A percentile compares a stretch with the other conserved stretches of the same genome.
These are phyloP conservation scores for Solanum phureja DNA, from an alignment of 257 asterid species.

Conservation along the genomic window DNA sequence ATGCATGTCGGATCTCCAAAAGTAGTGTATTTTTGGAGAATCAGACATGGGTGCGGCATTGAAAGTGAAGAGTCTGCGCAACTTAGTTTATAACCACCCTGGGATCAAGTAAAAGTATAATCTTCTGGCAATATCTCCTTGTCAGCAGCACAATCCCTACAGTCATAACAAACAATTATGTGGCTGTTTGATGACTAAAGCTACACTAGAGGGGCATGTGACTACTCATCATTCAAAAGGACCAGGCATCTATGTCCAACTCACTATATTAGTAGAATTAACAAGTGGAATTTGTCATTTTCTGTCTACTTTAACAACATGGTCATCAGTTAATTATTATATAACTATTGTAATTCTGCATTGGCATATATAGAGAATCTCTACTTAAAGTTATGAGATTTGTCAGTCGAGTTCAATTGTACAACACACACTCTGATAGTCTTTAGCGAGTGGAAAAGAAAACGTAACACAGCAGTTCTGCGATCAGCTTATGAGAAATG, in stretches of 20 bases:
- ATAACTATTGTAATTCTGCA: not conserved
- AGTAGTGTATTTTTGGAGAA: not conserved
- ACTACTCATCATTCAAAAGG: not conserved
- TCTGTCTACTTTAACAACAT: not conserved
- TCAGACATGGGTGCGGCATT: not conserved
- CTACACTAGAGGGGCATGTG: conserved; percentile 3
- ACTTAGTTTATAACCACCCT: not conserved
- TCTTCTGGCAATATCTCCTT: not conserved
- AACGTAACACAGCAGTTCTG: not conserved
- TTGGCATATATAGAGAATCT: not conserved
- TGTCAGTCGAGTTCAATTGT: not conserved
- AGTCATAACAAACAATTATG: not conserved
- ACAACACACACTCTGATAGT: not conserved
- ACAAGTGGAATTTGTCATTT: not conserved
- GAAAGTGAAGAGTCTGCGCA: not conserved
- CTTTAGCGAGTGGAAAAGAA: not conserved
- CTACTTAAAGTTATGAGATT: not conserved
- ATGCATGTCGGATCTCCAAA: not conserved
- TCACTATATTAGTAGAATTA: not conserved
- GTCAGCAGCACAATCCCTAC: not conserved
- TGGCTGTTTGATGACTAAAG: not conserved
- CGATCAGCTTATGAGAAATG: not conserved
- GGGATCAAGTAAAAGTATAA: not conserved
- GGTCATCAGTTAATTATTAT: not conserved
- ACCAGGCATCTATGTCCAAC: not conserved